Conservation (phyloP, 768 basidiomycete species). For the Hypholoma sublateritium region DNA sequence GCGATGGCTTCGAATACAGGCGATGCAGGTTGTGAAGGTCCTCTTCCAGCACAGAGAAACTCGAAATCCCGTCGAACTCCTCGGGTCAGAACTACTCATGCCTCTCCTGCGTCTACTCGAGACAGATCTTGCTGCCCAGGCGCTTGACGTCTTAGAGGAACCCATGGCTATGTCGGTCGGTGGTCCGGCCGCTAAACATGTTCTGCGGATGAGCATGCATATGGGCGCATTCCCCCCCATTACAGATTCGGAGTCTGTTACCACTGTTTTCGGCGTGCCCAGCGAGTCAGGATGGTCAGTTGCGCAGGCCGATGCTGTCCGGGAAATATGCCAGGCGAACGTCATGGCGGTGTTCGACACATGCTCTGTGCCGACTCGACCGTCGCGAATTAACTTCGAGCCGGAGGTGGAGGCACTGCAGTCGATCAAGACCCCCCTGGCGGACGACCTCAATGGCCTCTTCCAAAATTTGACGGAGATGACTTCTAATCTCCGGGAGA, state of each 20-base stretch:
- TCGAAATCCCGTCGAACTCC: constrained; percentile 64
- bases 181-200: constrained; percentile 77
- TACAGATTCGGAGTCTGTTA: constrained; percentile 48
- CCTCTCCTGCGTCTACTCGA: constrained; percentile 87
- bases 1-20: constrained; percentile 77
- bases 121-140: constrained; percentile 80
- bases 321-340: constrained; percentile 69
- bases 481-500: constrained; percentile 70
- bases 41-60: constrained; percentile 86
- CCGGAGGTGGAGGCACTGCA: constrained; percentile 54
- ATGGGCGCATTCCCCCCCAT: constrained; percentile 36
- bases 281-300: constrained; percentile 88
- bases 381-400: constrained; percentile 73
- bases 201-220: constrained; percentile 92
- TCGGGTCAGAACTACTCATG: constrained; percentile 88
- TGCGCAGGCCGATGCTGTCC: constrained; percentile 60
- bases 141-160: constrained; percentile 92
- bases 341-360: constrained; percentile 86
- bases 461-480: constrained; percentile 78
- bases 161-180: constrained; percentile 79
- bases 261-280: constrained; percentile 80
- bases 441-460: constrained; percentile 75
- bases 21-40: constrained; percentile 87
- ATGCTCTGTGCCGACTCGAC: constrained; percentile 67
- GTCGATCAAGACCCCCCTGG: constrained; percentile 38